These are phyloP conservation scores for Fusarium redolens DNA, from an alignment of 2,329 filamentous ascomycete genomes.

Conservation along the genomic window DNA sequence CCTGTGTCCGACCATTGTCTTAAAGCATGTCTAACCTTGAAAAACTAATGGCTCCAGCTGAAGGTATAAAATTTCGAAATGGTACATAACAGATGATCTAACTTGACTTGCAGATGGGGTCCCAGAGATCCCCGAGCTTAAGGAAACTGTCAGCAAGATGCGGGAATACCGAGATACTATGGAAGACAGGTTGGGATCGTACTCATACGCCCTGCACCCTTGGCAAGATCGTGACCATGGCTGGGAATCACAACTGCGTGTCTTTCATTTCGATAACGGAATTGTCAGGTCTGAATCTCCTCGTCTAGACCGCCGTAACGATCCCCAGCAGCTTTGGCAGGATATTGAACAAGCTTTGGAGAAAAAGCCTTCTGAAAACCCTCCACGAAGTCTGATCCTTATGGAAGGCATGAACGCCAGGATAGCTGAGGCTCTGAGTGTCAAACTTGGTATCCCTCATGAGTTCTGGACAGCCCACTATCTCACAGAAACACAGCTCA, in stretches of 20 bases:
- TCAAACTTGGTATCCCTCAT: not conserved
- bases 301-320: not conserved
- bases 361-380: not conserved
- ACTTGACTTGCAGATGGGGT: not conserved
- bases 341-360: not conserved
- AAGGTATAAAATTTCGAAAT: not conserved
- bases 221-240: not conserved
- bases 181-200: not conserved
- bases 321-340: not conserved
- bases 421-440: not conserved
- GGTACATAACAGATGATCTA: rapidly evolving
- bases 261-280: not conserved
- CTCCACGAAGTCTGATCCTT: not conserved
- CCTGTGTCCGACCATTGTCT: rapidly evolving
- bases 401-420: not conserved
- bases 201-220: not conserved
- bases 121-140: not conserved
- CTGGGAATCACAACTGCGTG: not conserved
- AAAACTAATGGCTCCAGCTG: rapidly evolving
- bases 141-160: not conserved
- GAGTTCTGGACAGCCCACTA: not conserved
- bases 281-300: not conserved
- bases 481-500: rapidly evolving
- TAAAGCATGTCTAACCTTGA: not conserved
- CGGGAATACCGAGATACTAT: not conserved